Conservation (phyloP, 1,284 basidiomycete species). For the Irpex sp. region DNA sequence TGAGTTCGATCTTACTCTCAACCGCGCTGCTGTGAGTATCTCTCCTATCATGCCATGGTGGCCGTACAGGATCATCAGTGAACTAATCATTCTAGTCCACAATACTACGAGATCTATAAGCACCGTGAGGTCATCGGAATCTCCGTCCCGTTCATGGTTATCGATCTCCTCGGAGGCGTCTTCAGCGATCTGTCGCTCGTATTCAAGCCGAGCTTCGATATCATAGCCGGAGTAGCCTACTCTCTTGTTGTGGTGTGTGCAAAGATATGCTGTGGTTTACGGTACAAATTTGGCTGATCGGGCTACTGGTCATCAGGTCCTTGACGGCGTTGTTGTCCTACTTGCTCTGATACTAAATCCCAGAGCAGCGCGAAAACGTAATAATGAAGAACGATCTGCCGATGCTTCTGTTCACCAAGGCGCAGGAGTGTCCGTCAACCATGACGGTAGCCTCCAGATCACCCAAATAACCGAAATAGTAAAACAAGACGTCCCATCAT, state of each 20-base stretch:
- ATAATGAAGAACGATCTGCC: constrained; percentile 29
- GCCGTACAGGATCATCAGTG: neutral
- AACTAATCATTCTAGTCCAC: constrained; percentile 43
- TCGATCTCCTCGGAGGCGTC: constrained; percentile 80
- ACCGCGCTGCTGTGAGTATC: constrained; percentile 62
- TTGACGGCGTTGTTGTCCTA: constrained; percentile 32
- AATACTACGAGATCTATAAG: constrained; percentile 79
- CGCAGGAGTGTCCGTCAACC: neutral
- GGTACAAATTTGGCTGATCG: neutral
- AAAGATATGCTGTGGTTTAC: neutral
- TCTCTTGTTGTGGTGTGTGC: constrained; percentile 60
- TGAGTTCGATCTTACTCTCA: constrained; percentile 69
- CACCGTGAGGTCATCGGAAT: constrained; percentile 80
- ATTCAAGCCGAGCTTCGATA: constrained; percentile 76
- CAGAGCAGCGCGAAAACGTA: constrained; percentile 37
- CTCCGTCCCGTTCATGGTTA: constrained; percentile 73
- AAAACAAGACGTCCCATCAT: too few species aligned
- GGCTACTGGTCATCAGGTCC: constrained; percentile 18
- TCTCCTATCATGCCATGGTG: neutral
- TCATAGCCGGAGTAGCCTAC: constrained; percentile 74
- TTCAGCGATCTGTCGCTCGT: constrained; percentile 78
- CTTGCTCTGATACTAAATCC: constrained; percentile 33
- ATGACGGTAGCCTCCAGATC: too few species aligned
- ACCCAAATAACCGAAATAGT: too few species aligned
- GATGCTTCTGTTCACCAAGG: neutral